Evolutionary conservation across 1,139 yeast species (phyloP), one percentile per base, ranked within the genome.

Genomic region (Candida gigantensis): DNA sequence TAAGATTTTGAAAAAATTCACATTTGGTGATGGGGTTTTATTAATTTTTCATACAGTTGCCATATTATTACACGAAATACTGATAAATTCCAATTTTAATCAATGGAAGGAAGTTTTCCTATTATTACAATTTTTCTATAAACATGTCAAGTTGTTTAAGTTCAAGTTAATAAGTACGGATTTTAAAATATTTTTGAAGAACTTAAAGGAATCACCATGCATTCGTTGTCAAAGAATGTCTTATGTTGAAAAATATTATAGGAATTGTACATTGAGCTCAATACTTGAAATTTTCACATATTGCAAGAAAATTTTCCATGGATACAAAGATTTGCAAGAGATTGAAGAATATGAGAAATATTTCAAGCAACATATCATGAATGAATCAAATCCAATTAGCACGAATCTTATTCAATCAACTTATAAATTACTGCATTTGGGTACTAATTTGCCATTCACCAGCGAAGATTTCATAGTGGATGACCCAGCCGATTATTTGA

Each of bases 21-120:
- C 55, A 8, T 45, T 46, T 5, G 51, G 47, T 8, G 57, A 55
- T 16, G 52, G 54, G 11, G 51, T 54, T 6, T 49, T 49, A 2
- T 37, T 64, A 15, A 31, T 68, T 3, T 68, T 52, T 41, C 63
- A 64, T 35, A 51, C 66, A 32, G 38, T 60, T 6, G 52, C 64
- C 34, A 54, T 65, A 4, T 68, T 68, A 36, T 41, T 57, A 32
- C 51, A 55, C 24, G 58, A 60, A 3, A 42, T 60, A 1, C 37
- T 10, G 6, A n/a, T 41, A 2, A 34, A 43, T 12, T 51, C 51
- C 14, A 56, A 56, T 28, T 32, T 35, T 7, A 59, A 58, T 18
- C 56, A 47, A 26, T 69, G 74, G 74, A 46, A 52, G 24, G 52
- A 54, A 20, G 28, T 65, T 4, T 50, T 50, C 13, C 30, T 41